Evolutionary conservation across 495 filamentous ascomycete species (phyloP), one percentile per base, ranked within the genome.

Genomic region (Daldinia childiae): DNA sequence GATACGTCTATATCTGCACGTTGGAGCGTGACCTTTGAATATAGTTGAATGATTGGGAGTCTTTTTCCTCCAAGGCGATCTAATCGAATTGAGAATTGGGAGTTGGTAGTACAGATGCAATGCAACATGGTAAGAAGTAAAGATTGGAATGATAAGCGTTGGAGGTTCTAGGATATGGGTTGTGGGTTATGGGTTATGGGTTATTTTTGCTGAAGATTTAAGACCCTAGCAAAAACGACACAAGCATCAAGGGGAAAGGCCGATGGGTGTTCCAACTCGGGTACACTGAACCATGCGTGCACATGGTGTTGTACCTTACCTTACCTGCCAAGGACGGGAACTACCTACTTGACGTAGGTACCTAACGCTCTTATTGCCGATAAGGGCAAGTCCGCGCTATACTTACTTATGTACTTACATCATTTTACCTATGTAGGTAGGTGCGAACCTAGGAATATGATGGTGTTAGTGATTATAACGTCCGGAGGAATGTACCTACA

Each of bases 71-170:
- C 34, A 43, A 21, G 57, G n/a, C 51, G 41, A 62, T 41, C 52
- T 66, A 57, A 27, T 68, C 34, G 38, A 61, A 58, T 32, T 26
- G 38, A 27, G 34, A 41, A 39, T 26, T 66, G 71, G 51, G 27
- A 55, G 66, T 60, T 73, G 71, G 71, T 61, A 62, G 71, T 66
- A 69, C 66, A 57, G 24, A 69, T 69, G 62, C 71, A 63, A 69
- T 69, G 66, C 38, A 69, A 65, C 61, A 36, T 36, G 34, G 9
- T 36, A 36, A 36, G 34, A 36, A 14, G 34, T 36, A 48, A 43
- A 15, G 60, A 12, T 50, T 68, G 50, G 19, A 62, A 32, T 66
- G 61, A 66, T 66, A 54, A 32, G 61, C 65, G 56, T 68, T 67
- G 58, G 58, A 56, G 52, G 15, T 62, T 54, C 45, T 38, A 51